Evolutionary conservation across 768 basidiomycete species (phyloP), one percentile per base, ranked within the genome.

Genomic region (Kwoniella shandongensis): DNA sequence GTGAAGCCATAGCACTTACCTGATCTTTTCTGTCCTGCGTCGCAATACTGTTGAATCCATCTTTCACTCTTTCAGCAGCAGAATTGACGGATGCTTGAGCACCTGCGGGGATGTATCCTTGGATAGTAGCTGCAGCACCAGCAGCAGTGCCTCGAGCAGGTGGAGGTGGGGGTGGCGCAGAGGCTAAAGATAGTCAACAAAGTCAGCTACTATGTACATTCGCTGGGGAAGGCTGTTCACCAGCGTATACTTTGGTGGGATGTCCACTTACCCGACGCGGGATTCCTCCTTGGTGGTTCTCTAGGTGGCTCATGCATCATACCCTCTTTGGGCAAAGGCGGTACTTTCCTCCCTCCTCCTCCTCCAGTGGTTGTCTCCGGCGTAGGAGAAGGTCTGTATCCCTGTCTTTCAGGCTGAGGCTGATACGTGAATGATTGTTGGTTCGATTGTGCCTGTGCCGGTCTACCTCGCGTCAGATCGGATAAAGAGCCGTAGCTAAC

Each of bases 11-110:
- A 27, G 17, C 22, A 49, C 61, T 46, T 18, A 58, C 61, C 47
- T 57, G 56, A 40, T 62, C 61, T 23, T 58, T 62, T 26, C 56
- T 30, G 30, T 62, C 49, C 6, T 53, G 51, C n/a, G 55, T 62
- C 10, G 51, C 56, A 22, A 62, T 39, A 18, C 38, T 47, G 27
- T 53, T 54, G 35, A 52, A 52, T n/a, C 56, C 56, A 39, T 58
- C 56, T 51, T 35, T 51, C 12, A 58, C 52, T 36, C 56, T 38
- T 47, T 62, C 61, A 23, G 44, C 51, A 1, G 56, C 61, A 7
- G 46, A 25, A 4, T 39, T 50, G n/a, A 53, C 45, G 5, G 61
- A 58, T 12, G 57, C 51, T 26, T 41, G 42, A 8, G 51, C 61
- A 15, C 54, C 44, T 11, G 57, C 53, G 25, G 61, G 61, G n/a